Evolutionary conservation across 2,329 filamentous ascomycete species (phyloP).

Genomic region (Phaeosphaeriaceae sp.): DNA sequence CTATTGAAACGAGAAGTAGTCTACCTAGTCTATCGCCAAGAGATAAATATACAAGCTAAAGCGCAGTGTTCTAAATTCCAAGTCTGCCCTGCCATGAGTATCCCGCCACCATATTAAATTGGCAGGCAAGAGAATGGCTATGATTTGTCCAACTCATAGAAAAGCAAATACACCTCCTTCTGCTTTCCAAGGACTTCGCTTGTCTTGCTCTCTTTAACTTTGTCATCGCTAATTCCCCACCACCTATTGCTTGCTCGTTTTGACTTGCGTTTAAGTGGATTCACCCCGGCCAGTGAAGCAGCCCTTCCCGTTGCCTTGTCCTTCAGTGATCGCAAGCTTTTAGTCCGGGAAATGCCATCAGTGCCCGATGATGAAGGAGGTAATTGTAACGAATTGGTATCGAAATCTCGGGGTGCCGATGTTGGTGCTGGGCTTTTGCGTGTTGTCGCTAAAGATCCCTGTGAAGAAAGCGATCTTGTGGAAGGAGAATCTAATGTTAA

Average conservation of each 20-base stretch:
- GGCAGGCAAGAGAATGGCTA: background rate
- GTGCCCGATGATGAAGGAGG: constrained; percentile 23
- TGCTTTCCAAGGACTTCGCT: constrained; percentile 91
- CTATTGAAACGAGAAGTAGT: background rate
- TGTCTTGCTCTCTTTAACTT: constrained; percentile 92
- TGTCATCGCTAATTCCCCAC: constrained; percentile 99
- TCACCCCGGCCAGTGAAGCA: constrained; percentile 53
- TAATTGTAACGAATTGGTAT: constrained; percentile 28
- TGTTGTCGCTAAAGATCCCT: constrained; percentile 34
- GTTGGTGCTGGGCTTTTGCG: constrained; percentile 36
- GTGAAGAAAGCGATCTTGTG: constrained; percentile 41
- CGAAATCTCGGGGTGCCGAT: constrained; percentile 37
- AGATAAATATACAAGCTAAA: no score
- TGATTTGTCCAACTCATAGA: constrained; percentile 80
- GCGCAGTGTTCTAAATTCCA: no score
- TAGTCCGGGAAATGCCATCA: constrained; percentile 30
- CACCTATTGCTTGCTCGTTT: constrained; percentile 75
- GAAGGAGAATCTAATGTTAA: constrained; percentile 40
- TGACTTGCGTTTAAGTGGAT: constrained; percentile 58
- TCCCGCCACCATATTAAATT: no score
- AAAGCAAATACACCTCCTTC: constrained; percentile 92
- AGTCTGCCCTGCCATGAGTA: no score
- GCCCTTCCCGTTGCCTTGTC: constrained; percentile 40
- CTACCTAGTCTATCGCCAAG: background rate
- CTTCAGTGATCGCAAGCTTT: constrained; percentile 38